These are phyloP conservation scores for Alternaria metachromatica DNA, from an alignment of 2,329 filamentous ascomycete species.

Conservation along the genomic window DNA sequence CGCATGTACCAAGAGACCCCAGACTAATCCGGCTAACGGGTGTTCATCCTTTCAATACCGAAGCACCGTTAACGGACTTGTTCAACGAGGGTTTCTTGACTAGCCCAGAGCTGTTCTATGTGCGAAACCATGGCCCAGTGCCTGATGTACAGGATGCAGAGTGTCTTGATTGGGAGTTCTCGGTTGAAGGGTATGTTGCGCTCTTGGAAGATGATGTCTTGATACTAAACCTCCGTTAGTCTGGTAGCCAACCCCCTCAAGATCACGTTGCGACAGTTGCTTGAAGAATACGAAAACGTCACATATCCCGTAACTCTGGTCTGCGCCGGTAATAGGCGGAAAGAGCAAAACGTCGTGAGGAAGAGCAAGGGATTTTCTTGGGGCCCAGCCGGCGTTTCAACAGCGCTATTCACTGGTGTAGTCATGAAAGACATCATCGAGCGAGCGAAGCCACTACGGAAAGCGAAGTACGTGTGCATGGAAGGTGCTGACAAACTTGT, in stretches of 20 bases:
- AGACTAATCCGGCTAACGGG: conserved; percentile 86
- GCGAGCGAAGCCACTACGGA: conserved; percentile 70
- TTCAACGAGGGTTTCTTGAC: conserved; percentile 86
- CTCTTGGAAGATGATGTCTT: not conserved
- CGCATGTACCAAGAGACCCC: conserved; percentile 78
- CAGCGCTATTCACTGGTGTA: conserved; percentile 85
- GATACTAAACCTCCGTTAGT: conserved; percentile 39
- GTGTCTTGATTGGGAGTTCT: conserved; percentile 80
- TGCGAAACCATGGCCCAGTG: conserved; percentile 87
- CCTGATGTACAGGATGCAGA: conserved; percentile 75
- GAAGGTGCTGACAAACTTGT: conserved; percentile 84
- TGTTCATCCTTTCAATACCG: conserved; percentile 88
- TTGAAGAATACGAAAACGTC: conserved; percentile 77
- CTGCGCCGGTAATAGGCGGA: conserved; percentile 88
- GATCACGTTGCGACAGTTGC: conserved; percentile 74
- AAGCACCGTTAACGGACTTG: conserved; percentile 78
- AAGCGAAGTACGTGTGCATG: conserved; percentile 85
- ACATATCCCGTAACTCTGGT: conserved; percentile 89
- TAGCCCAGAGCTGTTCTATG: conserved; percentile 86
- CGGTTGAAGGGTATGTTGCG: conserved; percentile 69
- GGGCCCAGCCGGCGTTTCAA: conserved; percentile 87
- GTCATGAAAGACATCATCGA: conserved; percentile 74
- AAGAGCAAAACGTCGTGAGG: conserved; percentile 89
- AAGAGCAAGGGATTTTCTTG: conserved; percentile 96
- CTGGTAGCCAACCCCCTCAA: conserved; percentile 78